A percentile compares a stretch with the other conserved stretches of the same genome.
phyloP scores from a whole-genome alignment of 2,329 filamentous ascomycete species.

The Clarireedia monteithiana region DNA sequence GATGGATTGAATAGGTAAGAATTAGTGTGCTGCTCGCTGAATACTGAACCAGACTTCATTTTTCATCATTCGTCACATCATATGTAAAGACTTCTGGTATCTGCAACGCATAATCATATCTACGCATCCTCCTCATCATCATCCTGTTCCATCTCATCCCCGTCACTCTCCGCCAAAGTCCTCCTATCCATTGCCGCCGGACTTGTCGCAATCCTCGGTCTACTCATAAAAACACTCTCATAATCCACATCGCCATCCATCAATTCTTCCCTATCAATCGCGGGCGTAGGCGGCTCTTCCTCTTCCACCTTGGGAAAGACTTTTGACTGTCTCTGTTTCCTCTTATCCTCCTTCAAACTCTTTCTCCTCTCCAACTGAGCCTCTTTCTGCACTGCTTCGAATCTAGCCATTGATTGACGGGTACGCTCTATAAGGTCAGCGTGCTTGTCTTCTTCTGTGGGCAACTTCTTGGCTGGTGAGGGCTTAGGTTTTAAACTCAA shows the following conservation, averaged over 20 bases:
- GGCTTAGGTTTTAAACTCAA: constrained; percentile 19
- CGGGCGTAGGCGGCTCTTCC: constrained; percentile 28
- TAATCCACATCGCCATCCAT: constrained; percentile 56
- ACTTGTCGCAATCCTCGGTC: constrained; percentile 73
- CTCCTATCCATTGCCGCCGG: constrained; percentile 34
- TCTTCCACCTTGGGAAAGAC: constrained; percentile 44
- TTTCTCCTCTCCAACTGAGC: constrained; percentile 49
- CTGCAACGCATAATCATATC: too few species aligned
- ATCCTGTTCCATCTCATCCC: background rate
- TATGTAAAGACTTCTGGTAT: too few species aligned
- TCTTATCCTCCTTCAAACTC: constrained; percentile 37
- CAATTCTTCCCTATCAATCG: constrained; percentile 34
- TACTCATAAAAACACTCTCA: constrained; percentile 75
- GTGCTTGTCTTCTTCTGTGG: constrained; percentile 16
- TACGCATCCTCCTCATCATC: too few species aligned
- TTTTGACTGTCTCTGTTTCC: constrained; percentile 36
- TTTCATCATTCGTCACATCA: too few species aligned
- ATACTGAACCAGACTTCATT: too few species aligned
- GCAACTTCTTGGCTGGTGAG: constrained; percentile 7
- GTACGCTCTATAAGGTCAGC: constrained; percentile 45
- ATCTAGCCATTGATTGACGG: constrained; percentile 53
- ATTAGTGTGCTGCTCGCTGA: too few species aligned
- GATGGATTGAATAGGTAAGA: too few species aligned
- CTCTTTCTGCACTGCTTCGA: constrained; percentile 52
- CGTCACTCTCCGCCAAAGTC: background rate